Evolutionary conservation across 2,329 filamentous ascomycete species (phyloP).

Genomic region (Periconia sp.): DNA sequence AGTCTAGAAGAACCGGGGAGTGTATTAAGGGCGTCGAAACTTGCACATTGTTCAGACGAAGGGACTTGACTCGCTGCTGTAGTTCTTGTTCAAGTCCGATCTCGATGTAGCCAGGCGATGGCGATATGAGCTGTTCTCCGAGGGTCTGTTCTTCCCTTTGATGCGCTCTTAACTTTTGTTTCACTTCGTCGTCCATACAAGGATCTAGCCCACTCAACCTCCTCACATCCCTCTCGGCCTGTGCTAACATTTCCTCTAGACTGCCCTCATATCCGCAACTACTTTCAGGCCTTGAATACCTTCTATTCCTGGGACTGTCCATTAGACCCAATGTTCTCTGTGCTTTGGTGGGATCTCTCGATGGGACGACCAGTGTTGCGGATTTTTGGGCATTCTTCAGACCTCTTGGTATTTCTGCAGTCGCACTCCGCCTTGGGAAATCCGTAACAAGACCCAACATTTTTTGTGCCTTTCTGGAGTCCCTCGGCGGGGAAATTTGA

Average conservation of each 20-base stretch:
- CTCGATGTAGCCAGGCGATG: constrained; percentile 4
- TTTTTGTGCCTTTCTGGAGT: constrained; percentile 8
- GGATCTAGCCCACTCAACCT: constrained; percentile 6
- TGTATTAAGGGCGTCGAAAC: background rate
- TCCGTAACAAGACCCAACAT: constrained; percentile 9
- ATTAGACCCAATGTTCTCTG: constrained; percentile 6
- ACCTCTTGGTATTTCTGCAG: background rate
- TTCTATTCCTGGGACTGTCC: constrained; percentile 5
- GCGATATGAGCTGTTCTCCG: background rate
- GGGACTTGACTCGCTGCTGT: background rate
- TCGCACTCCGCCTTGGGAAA: background rate
- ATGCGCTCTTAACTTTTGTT: background rate
- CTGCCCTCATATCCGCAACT: background rate
- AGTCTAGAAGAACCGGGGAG: too few relatives aligned
- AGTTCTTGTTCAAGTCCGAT: constrained; percentile 1
- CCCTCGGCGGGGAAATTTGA: constrained; percentile 1
- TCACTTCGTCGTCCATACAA: background rate
- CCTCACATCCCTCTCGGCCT: constrained; percentile 9
- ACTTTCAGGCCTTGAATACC: background rate
- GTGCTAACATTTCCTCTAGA: constrained; percentile 8
- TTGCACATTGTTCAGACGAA: background rate
- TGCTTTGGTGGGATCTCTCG: constrained; percentile 4
- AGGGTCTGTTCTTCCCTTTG: background rate
- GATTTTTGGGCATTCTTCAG: too few relatives aligned
- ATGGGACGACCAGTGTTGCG: too few relatives aligned